Conservation (phyloP, 495 filamentous ascomycete genomes). For the Xylaria flabelliformis region DNA sequence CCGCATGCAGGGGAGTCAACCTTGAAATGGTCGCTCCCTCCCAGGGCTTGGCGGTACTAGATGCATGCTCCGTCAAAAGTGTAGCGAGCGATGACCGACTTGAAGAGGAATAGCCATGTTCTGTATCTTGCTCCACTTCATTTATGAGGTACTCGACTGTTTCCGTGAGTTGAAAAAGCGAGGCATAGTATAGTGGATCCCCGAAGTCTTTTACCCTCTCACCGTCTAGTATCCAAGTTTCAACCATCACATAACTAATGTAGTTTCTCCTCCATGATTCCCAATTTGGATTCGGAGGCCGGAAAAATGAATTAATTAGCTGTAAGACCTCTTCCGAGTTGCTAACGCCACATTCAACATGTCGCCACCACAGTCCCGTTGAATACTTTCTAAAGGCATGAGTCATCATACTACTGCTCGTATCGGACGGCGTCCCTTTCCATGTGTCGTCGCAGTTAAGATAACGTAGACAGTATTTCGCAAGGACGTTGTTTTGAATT, state of each 20-base stretch:
- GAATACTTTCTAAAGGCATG: conserved; percentile 17
- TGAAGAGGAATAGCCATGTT: not conserved
- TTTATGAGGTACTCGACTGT: conserved; percentile 10
- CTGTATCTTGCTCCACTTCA: not conserved
- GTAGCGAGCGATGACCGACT: not conserved
- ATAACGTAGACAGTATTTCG: conserved; percentile 34
- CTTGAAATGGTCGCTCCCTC: not conserved
- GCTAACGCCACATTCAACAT: not conserved
- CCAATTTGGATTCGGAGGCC: conserved; percentile 23
- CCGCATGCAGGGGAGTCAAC: not conserved
- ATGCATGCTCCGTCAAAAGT: not conserved
- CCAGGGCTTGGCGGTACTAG: not conserved
- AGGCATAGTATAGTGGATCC: conserved; percentile 6
- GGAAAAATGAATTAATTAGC: conserved; percentile 26
- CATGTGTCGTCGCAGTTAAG: conserved; percentile 17
- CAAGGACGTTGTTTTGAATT: conserved; percentile 29
- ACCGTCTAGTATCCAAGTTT: not conserved
- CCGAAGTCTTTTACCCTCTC: not conserved
- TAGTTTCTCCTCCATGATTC: conserved; percentile 25
- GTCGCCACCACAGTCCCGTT: not conserved
- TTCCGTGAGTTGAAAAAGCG: not conserved
- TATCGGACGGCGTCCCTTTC: not conserved
- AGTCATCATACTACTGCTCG: not conserved
- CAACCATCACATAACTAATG: not conserved
- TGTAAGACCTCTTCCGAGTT: not conserved